Percentiles rank a stretch among this genome's conserved stretches.
Evolutionary conservation across 2,329 filamentous ascomycete species (phyloP).

Genomic region (Graphiopsis chlorocephala): DNA sequence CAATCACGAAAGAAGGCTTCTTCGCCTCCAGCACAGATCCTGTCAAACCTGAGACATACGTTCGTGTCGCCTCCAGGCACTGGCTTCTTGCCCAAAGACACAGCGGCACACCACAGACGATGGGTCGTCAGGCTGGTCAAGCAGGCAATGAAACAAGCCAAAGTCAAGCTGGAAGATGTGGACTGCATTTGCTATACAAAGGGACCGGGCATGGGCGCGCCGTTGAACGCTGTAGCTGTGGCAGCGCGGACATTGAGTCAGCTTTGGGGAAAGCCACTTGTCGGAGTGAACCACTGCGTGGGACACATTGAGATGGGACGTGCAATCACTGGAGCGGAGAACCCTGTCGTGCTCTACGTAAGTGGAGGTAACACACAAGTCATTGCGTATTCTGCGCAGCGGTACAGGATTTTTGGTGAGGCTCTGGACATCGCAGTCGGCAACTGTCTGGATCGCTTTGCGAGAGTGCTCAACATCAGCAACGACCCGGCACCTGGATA

Average conservation of each 20-base stretch:
- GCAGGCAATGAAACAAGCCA: conserved; percentile 70
- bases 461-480: conserved; percentile 81
- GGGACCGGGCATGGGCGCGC: conserved; percentile 94
- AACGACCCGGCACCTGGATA: conserved; percentile 97
- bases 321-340: conserved; percentile 81
- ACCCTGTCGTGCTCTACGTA: conserved; percentile 95
- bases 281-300: conserved; percentile 97
- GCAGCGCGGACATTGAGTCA: conserved; percentile 77
- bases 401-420: conserved; percentile 97
- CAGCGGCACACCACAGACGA: conserved; percentile 82
- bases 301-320: conserved; percentile 99
- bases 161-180: conserved; percentile 61
- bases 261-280: conserved; percentile 82
- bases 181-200: conserved; percentile 95
- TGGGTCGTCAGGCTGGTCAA: conserved; percentile 82
- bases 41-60: conserved; percentile 92
- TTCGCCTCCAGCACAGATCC: conserved; percentile 60
- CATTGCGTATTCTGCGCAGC: conserved; percentile 89
- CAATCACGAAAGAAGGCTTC: conserved; percentile 19
- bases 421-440: conserved; percentile 96
- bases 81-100: conserved; percentile 95
- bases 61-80: conserved; percentile 88
- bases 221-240: conserved; percentile 80
- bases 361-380: conserved; percentile 96
- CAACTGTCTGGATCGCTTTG: conserved; percentile 95